Conservation (phyloP, 306 rosid species). For the Castanopsis chinensis region DNA sequence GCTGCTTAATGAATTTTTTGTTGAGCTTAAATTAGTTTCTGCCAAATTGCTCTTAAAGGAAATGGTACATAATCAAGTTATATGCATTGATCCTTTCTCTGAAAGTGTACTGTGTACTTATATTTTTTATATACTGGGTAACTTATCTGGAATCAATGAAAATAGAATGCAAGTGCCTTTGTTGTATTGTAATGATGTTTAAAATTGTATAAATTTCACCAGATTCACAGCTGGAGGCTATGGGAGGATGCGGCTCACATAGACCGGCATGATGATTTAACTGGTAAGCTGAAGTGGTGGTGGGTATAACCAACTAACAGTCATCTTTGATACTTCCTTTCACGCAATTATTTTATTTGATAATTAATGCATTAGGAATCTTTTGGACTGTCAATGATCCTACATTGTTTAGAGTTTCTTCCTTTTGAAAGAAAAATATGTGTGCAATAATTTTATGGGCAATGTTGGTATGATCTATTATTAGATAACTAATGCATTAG, state of each 20-base stretch:
- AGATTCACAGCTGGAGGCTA: slow-evolving; percentile 94
- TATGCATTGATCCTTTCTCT: not conserved
- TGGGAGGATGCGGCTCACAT: slow-evolving; percentile 93
- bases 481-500: not conserved
- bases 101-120: not conserved
- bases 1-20: not conserved
- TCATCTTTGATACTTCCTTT: not conserved
- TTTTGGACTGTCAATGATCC: not conserved
- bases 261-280: slow-evolving; percentile 58
- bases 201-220: slow-evolving; percentile 38
- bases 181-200: slow-evolving; percentile 16
- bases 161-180: not conserved
- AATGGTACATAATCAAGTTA: not conserved
- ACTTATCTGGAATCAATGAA: not conserved
- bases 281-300: slow-evolving; percentile 45
- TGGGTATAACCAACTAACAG: not conserved
- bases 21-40: not conserved
- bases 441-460: not conserved
- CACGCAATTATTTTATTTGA: not conserved
- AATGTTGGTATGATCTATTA: not conserved
- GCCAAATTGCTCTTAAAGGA: not conserved
- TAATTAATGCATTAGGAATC: not conserved
- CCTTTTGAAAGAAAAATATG: not conserved
- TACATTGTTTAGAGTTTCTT: not conserved
- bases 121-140: not conserved